Conservation (phyloP, 257 asterid species). For the Linaria vulgaris region DNA sequence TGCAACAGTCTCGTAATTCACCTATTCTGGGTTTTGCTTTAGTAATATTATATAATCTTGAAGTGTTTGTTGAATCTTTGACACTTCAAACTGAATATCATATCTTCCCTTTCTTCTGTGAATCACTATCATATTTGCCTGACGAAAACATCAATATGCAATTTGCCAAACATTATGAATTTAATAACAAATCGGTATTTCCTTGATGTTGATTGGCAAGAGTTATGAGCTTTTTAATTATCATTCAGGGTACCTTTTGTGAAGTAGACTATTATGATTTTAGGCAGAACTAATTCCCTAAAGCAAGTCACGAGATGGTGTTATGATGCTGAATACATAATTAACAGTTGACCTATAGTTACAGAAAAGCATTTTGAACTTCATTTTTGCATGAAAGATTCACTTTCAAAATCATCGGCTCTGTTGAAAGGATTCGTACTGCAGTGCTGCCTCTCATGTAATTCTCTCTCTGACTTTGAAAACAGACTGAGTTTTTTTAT, state of each 20-base stretch:
- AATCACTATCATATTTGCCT: background rate
- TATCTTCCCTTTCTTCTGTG: background rate
- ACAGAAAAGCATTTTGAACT: background rate
- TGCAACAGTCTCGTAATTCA: constrained; percentile 13
- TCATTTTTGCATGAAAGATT: background rate
- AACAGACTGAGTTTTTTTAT: too few relatives aligned
- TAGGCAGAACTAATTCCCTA: background rate
- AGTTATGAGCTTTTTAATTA: background rate
- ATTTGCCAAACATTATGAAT: constrained; percentile 1
- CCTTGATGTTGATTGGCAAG: background rate
- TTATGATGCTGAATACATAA: background rate
- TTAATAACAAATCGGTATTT: background rate
- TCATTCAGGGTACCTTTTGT: background rate
- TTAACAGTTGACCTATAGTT: constrained; percentile 3
- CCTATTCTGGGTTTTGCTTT: constrained; percentile 1
- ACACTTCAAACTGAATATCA: background rate
- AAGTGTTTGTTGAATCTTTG: constrained; percentile 2
- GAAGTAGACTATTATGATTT: background rate
- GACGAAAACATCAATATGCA: background rate
- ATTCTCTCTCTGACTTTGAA: too few relatives aligned
- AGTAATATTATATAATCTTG: background rate
- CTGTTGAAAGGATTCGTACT: too few relatives aligned
- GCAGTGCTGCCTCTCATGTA: too few relatives aligned
- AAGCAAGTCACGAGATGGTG: constrained; percentile 14
- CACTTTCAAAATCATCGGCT: background rate